Percentiles rank a stretch among this genome's conserved stretches.
These are phyloP conservation scores for Gleditsia sinensis DNA, from an alignment of 306 rosid species.

Conservation along the genomic window DNA sequence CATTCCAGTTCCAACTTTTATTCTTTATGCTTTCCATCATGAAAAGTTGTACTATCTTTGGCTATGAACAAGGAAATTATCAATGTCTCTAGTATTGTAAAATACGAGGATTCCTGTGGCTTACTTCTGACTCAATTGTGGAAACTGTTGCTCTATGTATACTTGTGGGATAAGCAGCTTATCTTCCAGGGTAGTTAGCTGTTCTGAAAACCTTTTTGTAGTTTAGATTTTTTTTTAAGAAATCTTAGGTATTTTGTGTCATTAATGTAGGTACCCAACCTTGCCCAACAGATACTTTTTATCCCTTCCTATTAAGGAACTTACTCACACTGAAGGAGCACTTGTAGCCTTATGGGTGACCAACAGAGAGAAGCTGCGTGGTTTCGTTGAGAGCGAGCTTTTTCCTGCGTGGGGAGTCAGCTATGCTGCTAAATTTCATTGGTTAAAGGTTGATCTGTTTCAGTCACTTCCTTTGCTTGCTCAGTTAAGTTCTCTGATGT, in stretches of 20 bases:
- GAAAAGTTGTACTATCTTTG: not conserved
- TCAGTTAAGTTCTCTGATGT: conserved; percentile 9
- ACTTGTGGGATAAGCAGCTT: conserved; percentile 22
- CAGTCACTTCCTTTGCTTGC: conserved; percentile 12
- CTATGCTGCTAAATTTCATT: conserved; percentile 67
- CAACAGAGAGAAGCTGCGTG: conserved; percentile 84
- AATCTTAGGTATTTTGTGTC: not conserved
- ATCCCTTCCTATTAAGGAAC: conserved; percentile 79
- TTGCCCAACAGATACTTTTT: conserved; percentile 78
- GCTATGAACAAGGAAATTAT: not conserved
- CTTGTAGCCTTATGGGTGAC: conserved; percentile 94
- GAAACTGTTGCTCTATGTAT: conserved; percentile 3
- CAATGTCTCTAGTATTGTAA: not conserved
- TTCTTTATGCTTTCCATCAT: not conserved
- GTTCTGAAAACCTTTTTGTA: not conserved
- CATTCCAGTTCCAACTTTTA: not conserved
- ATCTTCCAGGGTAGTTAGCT: not conserved
- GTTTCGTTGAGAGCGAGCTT: conserved; percentile 80
- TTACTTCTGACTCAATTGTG: not conserved
- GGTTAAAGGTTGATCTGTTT: conserved; percentile 77
- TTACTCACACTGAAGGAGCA: conserved; percentile 76
- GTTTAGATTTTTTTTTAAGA: not conserved
- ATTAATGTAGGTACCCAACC: conserved; percentile 75
- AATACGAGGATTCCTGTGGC: not conserved
- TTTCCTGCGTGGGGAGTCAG: conserved; percentile 90